These are phyloP conservation scores for Aspergillus sp. DNA, from an alignment of 2,329 filamentous ascomycete species.

Conservation along the genomic window DNA sequence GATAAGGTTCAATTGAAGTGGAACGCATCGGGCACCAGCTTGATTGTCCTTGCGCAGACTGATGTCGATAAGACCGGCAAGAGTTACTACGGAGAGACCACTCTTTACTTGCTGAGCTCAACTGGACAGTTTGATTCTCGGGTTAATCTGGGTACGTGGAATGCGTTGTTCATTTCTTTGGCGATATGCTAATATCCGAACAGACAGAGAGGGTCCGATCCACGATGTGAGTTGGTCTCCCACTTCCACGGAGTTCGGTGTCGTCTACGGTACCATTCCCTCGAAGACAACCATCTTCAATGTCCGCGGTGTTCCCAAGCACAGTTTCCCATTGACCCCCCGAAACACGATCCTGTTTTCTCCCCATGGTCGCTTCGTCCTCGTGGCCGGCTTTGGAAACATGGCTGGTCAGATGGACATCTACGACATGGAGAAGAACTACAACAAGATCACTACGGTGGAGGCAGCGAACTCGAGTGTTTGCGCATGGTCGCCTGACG, in stretches of 20 bases:
- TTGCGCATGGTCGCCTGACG: conserved; percentile 96
- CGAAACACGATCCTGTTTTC: conserved; percentile 96
- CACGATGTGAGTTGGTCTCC: conserved; percentile 99
- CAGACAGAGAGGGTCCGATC: conserved; percentile 95
- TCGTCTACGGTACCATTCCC: conserved; percentile 98
- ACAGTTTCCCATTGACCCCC: conserved; percentile 82
- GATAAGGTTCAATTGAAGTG: conserved; percentile 99
- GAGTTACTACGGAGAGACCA: conserved; percentile 99
- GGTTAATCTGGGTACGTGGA: conserved; percentile 65
- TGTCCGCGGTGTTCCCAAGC: conserved; percentile 74
- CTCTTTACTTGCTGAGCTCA: conserved; percentile 88
- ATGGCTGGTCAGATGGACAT: conserved; percentile 96
- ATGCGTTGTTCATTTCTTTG: not conserved
- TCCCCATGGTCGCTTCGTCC: conserved; percentile 85
- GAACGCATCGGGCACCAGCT: conserved; percentile 86
- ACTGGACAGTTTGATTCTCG: conserved; percentile 91
- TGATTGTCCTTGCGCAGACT: conserved; percentile 94
- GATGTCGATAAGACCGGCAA: conserved; percentile 98
- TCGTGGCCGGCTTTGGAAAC: conserved; percentile 96
- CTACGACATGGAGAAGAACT: conserved; percentile 93
- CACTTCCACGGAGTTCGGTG: conserved; percentile 95
- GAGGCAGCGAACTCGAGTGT: conserved; percentile 94
- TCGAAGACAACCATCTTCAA: conserved; percentile 99
- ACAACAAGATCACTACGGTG: conserved; percentile 87
- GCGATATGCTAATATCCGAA: conserved; percentile 11